phyloP scores from a whole-genome alignment of 176 grass and related monocot genomes.

The Triticum timopheevii region DNA sequence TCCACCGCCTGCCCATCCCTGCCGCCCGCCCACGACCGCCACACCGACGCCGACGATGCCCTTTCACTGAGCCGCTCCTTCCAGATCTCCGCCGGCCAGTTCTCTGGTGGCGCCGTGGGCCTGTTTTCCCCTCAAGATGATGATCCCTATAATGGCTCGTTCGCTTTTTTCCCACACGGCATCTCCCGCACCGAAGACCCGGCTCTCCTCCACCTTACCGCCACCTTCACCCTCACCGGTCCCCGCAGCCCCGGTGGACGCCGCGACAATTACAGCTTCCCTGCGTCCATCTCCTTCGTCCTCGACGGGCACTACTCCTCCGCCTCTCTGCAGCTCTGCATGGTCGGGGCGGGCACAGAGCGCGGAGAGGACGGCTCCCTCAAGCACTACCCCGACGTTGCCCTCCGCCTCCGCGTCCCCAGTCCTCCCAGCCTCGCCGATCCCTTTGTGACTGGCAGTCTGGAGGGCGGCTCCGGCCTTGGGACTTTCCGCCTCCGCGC shows the following conservation, averaged over 20 bases:
- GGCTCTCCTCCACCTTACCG: constrained; percentile 22
- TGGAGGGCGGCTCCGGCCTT: constrained; percentile 31
- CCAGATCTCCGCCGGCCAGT: constrained; percentile 17
- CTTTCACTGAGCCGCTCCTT: too few species aligned
- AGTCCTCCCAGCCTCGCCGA: constrained; percentile 18
- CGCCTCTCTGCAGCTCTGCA: constrained; percentile 31
- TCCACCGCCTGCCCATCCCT: too few species aligned
- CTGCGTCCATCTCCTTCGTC: background rate
- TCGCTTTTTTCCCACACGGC: constrained; percentile 25
- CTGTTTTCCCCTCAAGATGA: background rate
- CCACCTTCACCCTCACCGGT: constrained; percentile 36
- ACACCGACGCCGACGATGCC: too few species aligned
- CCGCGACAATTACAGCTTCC: background rate
- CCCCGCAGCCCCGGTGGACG: background rate
- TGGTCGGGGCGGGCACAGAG: constrained; percentile 34
- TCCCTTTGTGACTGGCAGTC: constrained; percentile 29
- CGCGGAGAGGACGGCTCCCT: background rate
- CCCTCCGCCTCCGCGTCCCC: constrained; percentile 41
- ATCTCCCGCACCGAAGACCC: background rate
- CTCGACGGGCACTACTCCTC: background rate
- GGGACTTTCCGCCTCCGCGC: constrained; percentile 34
- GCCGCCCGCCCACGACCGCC: too few species aligned
- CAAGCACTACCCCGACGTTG: background rate
- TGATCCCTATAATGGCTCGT: background rate
- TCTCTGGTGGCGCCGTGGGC: background rate